Evolutionary conservation across 306 rosid species (phyloP).

Genomic region (Delonix regia): DNA sequence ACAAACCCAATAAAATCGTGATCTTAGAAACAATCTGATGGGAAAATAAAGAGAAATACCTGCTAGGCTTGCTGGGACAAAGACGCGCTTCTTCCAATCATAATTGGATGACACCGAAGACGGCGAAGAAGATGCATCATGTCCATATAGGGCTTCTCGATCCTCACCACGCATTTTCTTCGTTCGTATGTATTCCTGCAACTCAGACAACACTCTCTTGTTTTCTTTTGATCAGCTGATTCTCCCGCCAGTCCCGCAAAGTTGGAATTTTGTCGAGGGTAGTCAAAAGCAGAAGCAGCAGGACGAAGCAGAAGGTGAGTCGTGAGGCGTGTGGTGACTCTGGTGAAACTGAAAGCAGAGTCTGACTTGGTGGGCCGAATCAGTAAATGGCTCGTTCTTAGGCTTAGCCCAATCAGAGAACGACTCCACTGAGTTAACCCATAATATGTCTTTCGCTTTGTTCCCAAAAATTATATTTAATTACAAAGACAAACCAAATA

Average conservation of each 20-base stretch:
- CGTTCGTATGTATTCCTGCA: not conserved
- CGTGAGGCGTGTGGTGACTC: not conserved
- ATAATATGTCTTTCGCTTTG: too few species aligned
- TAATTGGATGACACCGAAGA: constrained; percentile 48
- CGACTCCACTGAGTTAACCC: not conserved
- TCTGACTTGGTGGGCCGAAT: not conserved
- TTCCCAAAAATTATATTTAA: too few species aligned
- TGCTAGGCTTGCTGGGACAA: constrained; percentile 72
- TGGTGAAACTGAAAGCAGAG: not conserved
- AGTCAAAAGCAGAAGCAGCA: not conserved
- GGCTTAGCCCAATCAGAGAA: not conserved
- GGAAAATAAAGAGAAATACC: constrained; percentile 43
- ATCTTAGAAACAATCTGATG: not conserved
- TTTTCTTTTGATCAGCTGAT: not conserved
- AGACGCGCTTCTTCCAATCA: constrained; percentile 68
- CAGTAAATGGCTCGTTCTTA: not conserved
- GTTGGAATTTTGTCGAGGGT: not conserved
- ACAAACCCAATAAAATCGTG: not conserved
- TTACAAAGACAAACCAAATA: too few species aligned
- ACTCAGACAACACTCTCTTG: not conserved
- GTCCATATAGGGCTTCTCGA: constrained; percentile 28
- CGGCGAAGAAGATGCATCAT: constrained; percentile 22
- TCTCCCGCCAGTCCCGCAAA: not conserved
- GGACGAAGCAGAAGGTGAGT: not conserved
- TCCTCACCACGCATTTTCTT: constrained; percentile 39